Base-by-base conservation (phyloP, 208 protist species). In the Acanthamoeba divionensis region DNA sequence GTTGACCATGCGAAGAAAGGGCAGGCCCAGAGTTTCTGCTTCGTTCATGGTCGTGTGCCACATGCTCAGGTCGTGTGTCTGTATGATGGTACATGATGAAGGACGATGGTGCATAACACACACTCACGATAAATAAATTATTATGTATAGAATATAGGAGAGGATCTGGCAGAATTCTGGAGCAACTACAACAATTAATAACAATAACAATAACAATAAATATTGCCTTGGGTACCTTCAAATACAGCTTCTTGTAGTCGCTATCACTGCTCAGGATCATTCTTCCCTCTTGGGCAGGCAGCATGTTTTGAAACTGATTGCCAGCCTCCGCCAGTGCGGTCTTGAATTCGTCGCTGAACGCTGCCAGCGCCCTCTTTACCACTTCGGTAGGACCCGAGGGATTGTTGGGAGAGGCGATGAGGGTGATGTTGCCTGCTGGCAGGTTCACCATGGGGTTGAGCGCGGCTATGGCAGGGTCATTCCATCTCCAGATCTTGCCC, bases 1-100 rank as follows among this genome's bases (percentile, higher is more conserved):
- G 75, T 85, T 85, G 33, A 85, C 63, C 13, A 85, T 48, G 29
- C 75, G 21, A n/a, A 85, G 57, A 38, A 66, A 85, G 75, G 75
- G 75, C 24, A 85, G 50, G 6, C 75, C 75, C 31, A 65, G 41
- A 13, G 52, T 7, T 48, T 85, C 75, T 15, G 75, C 75, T 38
- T 63, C 48, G n/a, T 85, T 41, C 36, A 41, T 41, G 1, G 36
- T 41, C 36, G 36, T 41, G 36, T 41, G 36, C 36, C 36, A 41
- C 5, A 41, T 6, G 36, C 36, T 41, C 36, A 41, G 36, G 36
- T 41, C 36, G 36, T 41, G 36, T 41, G 36, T 41, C 36, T 41
- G 5, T 41, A 41, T 41, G 36, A 41, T 41, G n/a, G n/a, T n/a
- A n/a, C n/a, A n/a, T n/a, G n/a, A n/a, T n/a, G n/a, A n/a, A n/a